Base-by-base conservation (phyloP, 129 eudicot species). In the Saposhnikovia divaricata region DNA sequence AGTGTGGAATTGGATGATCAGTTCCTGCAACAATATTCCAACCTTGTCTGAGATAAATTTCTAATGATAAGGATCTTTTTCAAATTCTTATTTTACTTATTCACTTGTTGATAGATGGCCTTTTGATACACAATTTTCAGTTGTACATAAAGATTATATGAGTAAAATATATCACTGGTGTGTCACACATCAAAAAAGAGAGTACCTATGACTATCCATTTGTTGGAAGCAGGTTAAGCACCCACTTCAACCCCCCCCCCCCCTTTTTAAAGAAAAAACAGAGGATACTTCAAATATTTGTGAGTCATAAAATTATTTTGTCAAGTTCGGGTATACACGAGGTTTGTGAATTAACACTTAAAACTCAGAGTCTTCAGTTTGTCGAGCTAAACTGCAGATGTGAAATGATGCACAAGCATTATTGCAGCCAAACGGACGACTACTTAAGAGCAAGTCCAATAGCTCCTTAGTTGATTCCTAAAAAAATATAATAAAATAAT, bases 1-100 rank as follows among this genome's bases (percentile, higher is more conserved):
- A 83, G 86, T 93, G 98, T 69, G 95, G 90, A 80, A 91, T 86
- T 50, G 87, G 89, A 86, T 93, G 98, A 89, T 93, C 97, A 12
- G 98, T 93, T 75, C 98, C 98, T 91, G 90, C 80, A 73, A 43
- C 68, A 6, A 80, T 43, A 34, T 57, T 43, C 72, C 23, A 28
- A 42, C 69, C 77, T 77, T 55, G 78, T 46, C 75, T 61, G 48
- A 48, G 72, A 27, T 23, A n/a, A 44, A 47, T 19, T 44, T 25
- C 3, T 31, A 28, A 42, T 50, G 18, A n/a, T 43, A 73, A 46
- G 57, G 11, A 7, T 69, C 6, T 28, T 14, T 14, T 34, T 70
- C 23, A 18, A 38, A 40, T 66, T 66, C 21, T 72, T 9, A 59
- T 59, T 23, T 59, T 7, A 59, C 4, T n/a, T 7, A 2, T 7